Conservation (phyloP, 2,329 filamentous ascomycete genomes). For the Raffaelea albimanens region DNA sequence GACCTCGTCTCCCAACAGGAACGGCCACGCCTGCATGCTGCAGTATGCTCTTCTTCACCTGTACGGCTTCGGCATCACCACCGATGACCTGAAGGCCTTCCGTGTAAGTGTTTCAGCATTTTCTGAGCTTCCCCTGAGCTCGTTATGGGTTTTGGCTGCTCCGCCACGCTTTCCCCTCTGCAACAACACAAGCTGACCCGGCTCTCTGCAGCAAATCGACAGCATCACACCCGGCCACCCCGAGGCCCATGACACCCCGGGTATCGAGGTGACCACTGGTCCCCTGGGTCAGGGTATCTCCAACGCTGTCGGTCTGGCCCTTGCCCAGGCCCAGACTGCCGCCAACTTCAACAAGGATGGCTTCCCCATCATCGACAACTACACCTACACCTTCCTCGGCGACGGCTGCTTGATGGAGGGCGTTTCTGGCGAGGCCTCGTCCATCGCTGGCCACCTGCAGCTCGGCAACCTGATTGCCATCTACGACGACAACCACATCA, state of each 20-base stretch:
- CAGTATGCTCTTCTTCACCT: slow-evolving; percentile 97
- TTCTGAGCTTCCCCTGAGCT: too few species aligned
- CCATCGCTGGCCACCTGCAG: slow-evolving; percentile 89
- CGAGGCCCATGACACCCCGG: slow-evolving; percentile 91
- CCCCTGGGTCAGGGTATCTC: slow-evolving; percentile 95
- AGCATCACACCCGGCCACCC: slow-evolving; percentile 91
- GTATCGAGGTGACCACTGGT: slow-evolving; percentile 95
- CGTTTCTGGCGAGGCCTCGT: slow-evolving; percentile 86
- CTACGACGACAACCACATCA: slow-evolving; percentile 99
- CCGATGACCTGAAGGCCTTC: slow-evolving; percentile 95
- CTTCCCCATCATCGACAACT: slow-evolving; percentile 86
- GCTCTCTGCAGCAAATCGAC: slow-evolving; percentile 34
- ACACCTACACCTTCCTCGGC: slow-evolving; percentile 94
- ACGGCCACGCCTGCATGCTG: slow-evolving; percentile 98
- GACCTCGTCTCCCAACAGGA: slow-evolving; percentile 42
- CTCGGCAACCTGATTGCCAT: slow-evolving; percentile 94
- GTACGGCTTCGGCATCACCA: slow-evolving; percentile 76
- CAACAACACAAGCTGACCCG: background rate
- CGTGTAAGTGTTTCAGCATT: slow-evolving; percentile 54
- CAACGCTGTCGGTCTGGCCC: slow-evolving; percentile 96
- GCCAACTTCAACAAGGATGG: slow-evolving; percentile 95
- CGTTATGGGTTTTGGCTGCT: too few species aligned
- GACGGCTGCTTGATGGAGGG: slow-evolving; percentile 99
- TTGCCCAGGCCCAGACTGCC: slow-evolving; percentile 86
- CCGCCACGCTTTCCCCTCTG: slow-evolving; percentile 1